These are phyloP conservation scores for Leccinum subgranulosum DNA, from an alignment of 768 basidiomycete genomes.

Conservation along the genomic window DNA sequence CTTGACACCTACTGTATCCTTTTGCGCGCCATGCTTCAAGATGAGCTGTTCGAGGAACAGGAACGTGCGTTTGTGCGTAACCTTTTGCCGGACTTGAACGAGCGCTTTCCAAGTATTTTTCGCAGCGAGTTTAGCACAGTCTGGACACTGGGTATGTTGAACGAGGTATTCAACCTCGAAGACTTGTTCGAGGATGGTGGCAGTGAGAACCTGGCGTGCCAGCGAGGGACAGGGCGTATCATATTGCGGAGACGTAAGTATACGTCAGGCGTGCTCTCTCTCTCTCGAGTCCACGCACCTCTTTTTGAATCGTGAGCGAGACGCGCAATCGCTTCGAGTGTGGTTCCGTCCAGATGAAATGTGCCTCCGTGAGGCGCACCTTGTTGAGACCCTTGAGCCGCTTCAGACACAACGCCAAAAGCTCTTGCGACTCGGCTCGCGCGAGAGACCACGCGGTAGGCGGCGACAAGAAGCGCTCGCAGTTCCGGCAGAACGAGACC, in stretches of 20 bases:
- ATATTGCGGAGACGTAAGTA: background rate
- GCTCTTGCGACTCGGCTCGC: conserved; percentile 86
- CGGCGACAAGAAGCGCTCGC: conserved; percentile 92
- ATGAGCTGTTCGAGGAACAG: conserved; percentile 96
- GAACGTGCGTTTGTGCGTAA: conserved; percentile 97
- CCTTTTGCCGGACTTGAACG: conserved; percentile 99
- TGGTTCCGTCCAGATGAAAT: conserved; percentile 99
- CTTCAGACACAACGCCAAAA: conserved; percentile 91
- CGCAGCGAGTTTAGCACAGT: conserved; percentile 90
- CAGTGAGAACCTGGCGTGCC: conserved; percentile 72
- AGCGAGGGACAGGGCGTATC: background rate
- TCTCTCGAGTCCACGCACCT: conserved; percentile 45
- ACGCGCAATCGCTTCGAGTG: conserved; percentile 92
- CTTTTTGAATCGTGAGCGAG: conserved; percentile 97
- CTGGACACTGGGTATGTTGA: conserved; percentile 92
- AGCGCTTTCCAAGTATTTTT: conserved; percentile 99
- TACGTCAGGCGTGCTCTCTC: accelerated
- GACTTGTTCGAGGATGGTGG: conserved; percentile 94
- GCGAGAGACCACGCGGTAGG: conserved; percentile 84
- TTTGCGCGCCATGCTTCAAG: conserved; percentile 93
- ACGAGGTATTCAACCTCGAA: conserved; percentile 97
- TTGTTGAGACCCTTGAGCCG: conserved; percentile 93
- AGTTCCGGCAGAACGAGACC: conserved; percentile 91
- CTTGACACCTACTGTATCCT: conserved; percentile 90
- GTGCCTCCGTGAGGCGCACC: conserved; percentile 95